Evolutionary conservation across 179 eudicot species (phyloP).

Genomic region (Gypsophila paniculata): DNA sequence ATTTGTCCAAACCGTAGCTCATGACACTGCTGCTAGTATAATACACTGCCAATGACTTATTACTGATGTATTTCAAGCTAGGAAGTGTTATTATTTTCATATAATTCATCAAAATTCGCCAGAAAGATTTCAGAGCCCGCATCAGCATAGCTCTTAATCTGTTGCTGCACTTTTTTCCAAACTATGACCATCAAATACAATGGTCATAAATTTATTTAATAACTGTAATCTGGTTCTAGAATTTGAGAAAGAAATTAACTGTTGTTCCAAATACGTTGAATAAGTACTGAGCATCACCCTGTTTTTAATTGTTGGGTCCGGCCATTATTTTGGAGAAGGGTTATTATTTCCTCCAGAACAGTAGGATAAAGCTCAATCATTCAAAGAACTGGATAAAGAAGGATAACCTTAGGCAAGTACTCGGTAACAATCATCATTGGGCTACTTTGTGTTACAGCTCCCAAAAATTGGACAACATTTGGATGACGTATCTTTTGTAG

Average conservation of each 20-base stretch:
- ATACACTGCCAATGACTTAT: not conserved
- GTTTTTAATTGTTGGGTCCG: not conserved
- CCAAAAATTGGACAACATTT: conserved; percentile 48
- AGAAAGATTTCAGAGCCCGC: not conserved
- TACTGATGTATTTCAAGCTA: not conserved
- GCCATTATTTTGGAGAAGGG: not conserved
- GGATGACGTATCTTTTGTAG: conserved; percentile 47
- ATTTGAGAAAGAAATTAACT: not conserved
- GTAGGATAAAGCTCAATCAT: not conserved
- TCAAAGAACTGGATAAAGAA: not conserved
- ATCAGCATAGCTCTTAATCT: not conserved
- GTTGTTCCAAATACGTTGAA: not conserved
- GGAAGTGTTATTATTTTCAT: not conserved
- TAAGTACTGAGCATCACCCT: not conserved
- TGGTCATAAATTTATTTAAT: not conserved
- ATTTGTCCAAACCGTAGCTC: not conserved
- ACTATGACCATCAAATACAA: not conserved
- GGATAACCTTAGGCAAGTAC: conserved; percentile 46
- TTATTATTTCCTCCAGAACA: not conserved
- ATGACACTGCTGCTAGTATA: not conserved
- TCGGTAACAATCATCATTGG: conserved; percentile 50
- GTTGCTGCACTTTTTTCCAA: not conserved
- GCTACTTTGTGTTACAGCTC: conserved; percentile 46
- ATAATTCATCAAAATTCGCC: not conserved
- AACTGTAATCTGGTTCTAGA: not conserved